These are phyloP conservation scores for Radiomyces spectabilis DNA, from an alignment of 192 early-diverging fungal species.

Conservation along the genomic window DNA sequence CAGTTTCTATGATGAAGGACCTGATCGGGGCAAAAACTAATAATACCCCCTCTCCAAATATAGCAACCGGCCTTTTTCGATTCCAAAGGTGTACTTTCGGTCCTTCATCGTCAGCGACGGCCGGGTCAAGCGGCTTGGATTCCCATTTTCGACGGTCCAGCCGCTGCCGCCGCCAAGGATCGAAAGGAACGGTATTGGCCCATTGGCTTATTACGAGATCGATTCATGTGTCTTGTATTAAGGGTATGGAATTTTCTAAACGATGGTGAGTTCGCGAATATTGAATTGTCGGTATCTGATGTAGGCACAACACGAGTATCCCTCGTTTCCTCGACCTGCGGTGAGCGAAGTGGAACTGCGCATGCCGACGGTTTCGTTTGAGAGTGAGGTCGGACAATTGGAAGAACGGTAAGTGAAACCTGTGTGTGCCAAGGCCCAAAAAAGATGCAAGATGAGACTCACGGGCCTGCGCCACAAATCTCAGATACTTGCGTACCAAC, in stretches of 20 bases:
- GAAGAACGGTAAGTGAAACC: conserved; percentile 35
- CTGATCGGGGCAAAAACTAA: not conserved
- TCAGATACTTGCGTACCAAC: conserved; percentile 36
- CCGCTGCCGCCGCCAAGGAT: conserved; percentile 20
- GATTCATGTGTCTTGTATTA: conserved; percentile 68
- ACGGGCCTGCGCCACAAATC: not conserved
- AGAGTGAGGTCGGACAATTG: conserved; percentile 22
- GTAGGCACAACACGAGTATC: conserved; percentile 47
- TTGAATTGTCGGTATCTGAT: too few relatives aligned
- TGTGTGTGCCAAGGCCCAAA: too few relatives aligned
- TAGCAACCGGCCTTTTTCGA: conserved; percentile 74
- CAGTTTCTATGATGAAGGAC: conserved; percentile 1
- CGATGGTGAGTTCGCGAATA: too few relatives aligned
- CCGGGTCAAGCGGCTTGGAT: conserved; percentile 66
- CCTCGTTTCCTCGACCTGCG: conserved; percentile 65
- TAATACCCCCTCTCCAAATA: not conserved
- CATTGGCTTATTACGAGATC: conserved; percentile 62
- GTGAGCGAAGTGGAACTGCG: conserved; percentile 54
- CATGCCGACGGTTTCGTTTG: conserved; percentile 58
- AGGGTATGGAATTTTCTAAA: conserved; percentile 34
- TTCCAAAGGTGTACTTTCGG: conserved; percentile 65
- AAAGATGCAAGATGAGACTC: not conserved
- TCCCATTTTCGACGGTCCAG: conserved; percentile 68
- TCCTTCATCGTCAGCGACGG: conserved; percentile 64
- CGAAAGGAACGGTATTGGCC: conserved; percentile 76